Conservation (phyloP, 2,329 filamentous ascomycete species). For the Fonsecaea erecta region DNA sequence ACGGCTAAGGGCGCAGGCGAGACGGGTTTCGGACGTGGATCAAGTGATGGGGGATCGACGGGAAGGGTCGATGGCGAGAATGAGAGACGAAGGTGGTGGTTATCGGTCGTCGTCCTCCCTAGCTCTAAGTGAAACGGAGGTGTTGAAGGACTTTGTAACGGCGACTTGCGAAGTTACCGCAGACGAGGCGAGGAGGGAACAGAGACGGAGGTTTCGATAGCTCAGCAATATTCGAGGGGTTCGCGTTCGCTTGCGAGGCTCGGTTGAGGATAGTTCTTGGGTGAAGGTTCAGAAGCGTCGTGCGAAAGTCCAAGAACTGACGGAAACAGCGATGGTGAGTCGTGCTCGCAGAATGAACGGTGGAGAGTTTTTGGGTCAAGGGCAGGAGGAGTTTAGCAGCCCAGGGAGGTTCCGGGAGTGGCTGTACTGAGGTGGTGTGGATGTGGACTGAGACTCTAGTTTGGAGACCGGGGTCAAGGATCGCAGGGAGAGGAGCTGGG, state of each 20-base stretch:
- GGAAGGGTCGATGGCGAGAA: slow-evolving; percentile 1
- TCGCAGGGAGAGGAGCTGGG: background rate
- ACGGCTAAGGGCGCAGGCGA: slow-evolving; percentile 4
- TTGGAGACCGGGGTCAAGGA: slow-evolving; percentile 8
- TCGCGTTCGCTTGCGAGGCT: slow-evolving; percentile 21
- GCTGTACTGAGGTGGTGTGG: slow-evolving; percentile 8
- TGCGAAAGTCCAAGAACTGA: slow-evolving; percentile 11
- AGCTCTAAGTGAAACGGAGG: slow-evolving; percentile 22
- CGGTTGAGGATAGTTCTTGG: slow-evolving; percentile 8
- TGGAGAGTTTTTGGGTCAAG: slow-evolving; percentile 18
- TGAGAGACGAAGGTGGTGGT: slow-evolving; percentile 9
- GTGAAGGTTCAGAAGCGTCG: slow-evolving; percentile 11
- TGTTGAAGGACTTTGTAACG: slow-evolving; percentile 20
- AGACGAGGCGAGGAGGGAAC: slow-evolving; percentile 18
- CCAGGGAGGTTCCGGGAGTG: slow-evolving; percentile 10
- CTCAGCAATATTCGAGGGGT: slow-evolving; percentile 15
- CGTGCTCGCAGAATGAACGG: slow-evolving; percentile 8
- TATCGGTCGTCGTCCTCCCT: slow-evolving; percentile 1
- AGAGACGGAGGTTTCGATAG: slow-evolving; percentile 16
- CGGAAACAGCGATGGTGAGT: slow-evolving; percentile 16
- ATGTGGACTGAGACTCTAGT: slow-evolving; percentile 26
- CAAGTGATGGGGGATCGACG: background rate
- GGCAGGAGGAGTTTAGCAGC: slow-evolving; percentile 7
- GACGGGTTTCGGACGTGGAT: background rate
- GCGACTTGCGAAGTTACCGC: slow-evolving; percentile 12